Evolutionary conservation across 2,329 filamentous ascomycete genomes (phyloP).

Genomic region (Fusarium luffae): DNA sequence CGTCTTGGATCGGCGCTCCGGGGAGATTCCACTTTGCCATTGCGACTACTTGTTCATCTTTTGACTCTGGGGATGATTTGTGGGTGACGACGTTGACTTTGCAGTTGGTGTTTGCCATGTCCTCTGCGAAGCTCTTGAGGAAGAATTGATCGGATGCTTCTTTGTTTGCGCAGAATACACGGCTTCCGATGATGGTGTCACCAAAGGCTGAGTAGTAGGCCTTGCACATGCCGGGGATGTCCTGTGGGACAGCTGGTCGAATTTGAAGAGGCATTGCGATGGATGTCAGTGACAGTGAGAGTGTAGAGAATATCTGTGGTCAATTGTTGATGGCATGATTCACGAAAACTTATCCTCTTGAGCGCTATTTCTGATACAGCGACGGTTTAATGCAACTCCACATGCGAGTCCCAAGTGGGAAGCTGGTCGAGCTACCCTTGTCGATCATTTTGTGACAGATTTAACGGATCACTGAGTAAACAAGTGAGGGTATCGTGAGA

Average conservation of each 20-base stretch:
- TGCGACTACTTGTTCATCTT: conserved; percentile 50
- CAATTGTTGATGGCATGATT: background rate
- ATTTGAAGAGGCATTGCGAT: conserved; percentile 46
- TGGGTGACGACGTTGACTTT: conserved; percentile 54
- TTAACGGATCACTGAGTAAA: background rate
- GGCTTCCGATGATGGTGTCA: conserved; percentile 50
- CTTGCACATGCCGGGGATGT: conserved; percentile 54
- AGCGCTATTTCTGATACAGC: conserved; percentile 3
- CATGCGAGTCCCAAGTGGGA: conserved; percentile 17
- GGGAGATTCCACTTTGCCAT: conserved; percentile 61
- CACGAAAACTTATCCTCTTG: background rate
- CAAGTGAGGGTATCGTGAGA: background rate
- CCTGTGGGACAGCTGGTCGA: conserved; percentile 54
- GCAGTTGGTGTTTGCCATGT: conserved; percentile 53
- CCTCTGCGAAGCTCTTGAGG: conserved; percentile 49
- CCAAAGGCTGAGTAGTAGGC: conserved; percentile 60
- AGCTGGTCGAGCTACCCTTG: conserved; percentile 8
- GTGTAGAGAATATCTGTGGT: background rate
- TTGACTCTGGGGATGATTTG: conserved; percentile 43
- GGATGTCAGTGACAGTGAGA: background rate
- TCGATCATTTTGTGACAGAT: conserved; percentile 5
- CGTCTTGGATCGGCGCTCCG: conserved; percentile 37
- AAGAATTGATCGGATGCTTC: conserved; percentile 51
- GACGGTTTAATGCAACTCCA: conserved; percentile 8
- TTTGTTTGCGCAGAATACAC: conserved; percentile 51